Evolutionary conservation across 148 eudicot genomes (phyloP).

Genomic region (Vaccinium darrowii): DNA sequence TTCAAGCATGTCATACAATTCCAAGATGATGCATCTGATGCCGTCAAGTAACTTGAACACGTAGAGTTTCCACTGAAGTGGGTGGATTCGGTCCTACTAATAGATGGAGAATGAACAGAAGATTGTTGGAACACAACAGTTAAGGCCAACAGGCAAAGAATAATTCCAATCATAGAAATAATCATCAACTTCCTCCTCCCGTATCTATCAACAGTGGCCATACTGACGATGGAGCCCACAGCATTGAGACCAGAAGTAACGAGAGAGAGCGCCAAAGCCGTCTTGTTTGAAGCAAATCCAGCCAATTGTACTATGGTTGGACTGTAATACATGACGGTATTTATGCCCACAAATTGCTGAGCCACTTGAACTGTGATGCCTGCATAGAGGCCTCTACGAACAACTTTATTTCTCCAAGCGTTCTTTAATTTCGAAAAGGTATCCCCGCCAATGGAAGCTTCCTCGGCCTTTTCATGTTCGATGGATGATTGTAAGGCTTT

Average conservation of each 20-base stretch:
- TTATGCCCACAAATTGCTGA: constrained; percentile 84
- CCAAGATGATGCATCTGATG: constrained; percentile 43
- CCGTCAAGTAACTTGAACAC: constrained; percentile 44
- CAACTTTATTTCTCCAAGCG: constrained; percentile 49
- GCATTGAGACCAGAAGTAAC: constrained; percentile 82
- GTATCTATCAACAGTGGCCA: constrained; percentile 67
- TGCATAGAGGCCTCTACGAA: constrained; percentile 77
- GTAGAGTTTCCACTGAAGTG: constrained; percentile 63
- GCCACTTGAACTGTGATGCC: constrained; percentile 77
- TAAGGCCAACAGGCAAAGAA: constrained; percentile 49
- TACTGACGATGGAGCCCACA: constrained; percentile 61
- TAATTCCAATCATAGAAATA: constrained; percentile 63
- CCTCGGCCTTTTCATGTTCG: constrained; percentile 47
- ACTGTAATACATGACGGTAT: constrained; percentile 83
- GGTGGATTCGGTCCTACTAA: constrained; percentile 36
- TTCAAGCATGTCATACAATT: constrained; percentile 67
- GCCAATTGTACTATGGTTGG: constrained; percentile 89
- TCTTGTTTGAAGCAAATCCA: constrained; percentile 72
- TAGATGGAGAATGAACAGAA: constrained; percentile 44
- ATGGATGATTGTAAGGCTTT: constrained; percentile 52
- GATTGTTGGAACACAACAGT: constrained; percentile 45
- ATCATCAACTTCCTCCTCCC: constrained; percentile 85
- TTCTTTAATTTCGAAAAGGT: constrained; percentile 40
- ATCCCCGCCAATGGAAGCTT: constrained; percentile 39
- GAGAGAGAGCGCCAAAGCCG: constrained; percentile 80